phyloP scores from a whole-genome alignment of 2,329 filamentous ascomycete genomes.

The Albifimbria verrucaria region DNA sequence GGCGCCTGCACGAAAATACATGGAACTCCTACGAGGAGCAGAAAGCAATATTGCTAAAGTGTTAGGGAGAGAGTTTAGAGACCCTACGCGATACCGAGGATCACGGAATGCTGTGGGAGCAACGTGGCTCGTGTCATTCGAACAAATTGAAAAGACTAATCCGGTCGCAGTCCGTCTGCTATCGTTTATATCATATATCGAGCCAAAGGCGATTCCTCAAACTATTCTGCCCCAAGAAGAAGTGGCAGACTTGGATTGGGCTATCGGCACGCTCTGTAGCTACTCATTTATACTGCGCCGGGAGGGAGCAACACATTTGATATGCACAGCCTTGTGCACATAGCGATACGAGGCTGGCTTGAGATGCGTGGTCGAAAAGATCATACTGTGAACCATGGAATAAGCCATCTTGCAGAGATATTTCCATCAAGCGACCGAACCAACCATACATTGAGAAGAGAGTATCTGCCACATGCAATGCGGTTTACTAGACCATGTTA shows the following conservation, averaged over 20 bases:
- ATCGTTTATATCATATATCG: conserved; percentile 37
- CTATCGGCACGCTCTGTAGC: conserved; percentile 27
- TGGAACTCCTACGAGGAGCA: conserved; percentile 19
- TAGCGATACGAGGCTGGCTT: conserved; percentile 26
- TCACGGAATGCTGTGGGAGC: conserved; percentile 27
- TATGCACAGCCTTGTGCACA: conserved; percentile 37
- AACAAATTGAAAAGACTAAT: conserved; percentile 28
- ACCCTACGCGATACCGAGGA: conserved; percentile 23
- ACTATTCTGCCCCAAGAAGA: conserved; percentile 25
- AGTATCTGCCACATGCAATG: too few relatives aligned
- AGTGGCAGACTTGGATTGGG: conserved; percentile 17
- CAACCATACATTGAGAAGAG: too few relatives aligned
- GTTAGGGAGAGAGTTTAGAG: conserved; percentile 29
- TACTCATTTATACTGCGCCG: conserved; percentile 28
- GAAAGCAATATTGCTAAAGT: conserved; percentile 23
- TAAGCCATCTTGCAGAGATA: neutral
- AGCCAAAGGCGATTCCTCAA: conserved; percentile 34
- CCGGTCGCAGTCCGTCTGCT: conserved; percentile 31
- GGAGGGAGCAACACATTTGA: conserved; percentile 24
- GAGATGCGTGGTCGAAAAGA: neutral
- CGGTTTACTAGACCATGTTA: neutral
- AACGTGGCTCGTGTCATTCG: conserved; percentile 37
- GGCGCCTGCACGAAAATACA: conserved; percentile 21
- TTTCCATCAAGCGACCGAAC: conserved; percentile 3
- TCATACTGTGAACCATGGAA: neutral